Base-by-base conservation (phyloP, 768 basidiomycete genomes). In the Lepiota brunneoincarnata region DNA sequence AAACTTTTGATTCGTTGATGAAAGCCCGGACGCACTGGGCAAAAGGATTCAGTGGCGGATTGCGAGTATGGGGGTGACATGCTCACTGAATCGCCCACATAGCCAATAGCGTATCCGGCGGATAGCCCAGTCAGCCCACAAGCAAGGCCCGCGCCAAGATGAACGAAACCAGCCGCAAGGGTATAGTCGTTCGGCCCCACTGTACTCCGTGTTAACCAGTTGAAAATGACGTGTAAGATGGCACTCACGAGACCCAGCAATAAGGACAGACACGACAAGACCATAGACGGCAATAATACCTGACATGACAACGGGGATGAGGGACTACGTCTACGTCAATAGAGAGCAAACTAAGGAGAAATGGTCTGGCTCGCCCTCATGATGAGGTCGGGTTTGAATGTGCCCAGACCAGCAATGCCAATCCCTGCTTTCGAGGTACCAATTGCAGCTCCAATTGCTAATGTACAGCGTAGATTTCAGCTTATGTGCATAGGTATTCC, bases 251-350 rank as follows among this genome's bases (percentile, higher is more conserved):
- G 71, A 64, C 53, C 91, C 91, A 15, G 89, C 80, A 57, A 97
- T 97, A 53, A 98, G 81, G 26, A 98, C 95, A 3, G 92, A 91
- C 12, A 98, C 95, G 7, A 98, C 96, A 38, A 98, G 80, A 6
- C 95, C 95, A 66, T 98, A 98, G 35, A 98, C 95, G 26, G 95
- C 94, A 60, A 97, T 95, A 69, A 97, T 97, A 73, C 95, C 94
- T 54, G 93, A 91, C 94, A 98, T 97, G 69, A 98, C 93, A 34
- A 97, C 94, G 3, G 95, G 95, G 59, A 98, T 93, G 49, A 97
- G 79, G 14, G 93, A 95, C 93, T 95, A 35, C 35, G 39, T 42
- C 17, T 4, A 15, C 21, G n/a, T 55, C 9, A 41, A 38, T 23
- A 23, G 11, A 63, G 9, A 31, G 31, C 21, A 45, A 50, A 11